Evolutionary conservation across 768 basidiomycete genomes (phyloP), one percentile per base, ranked within the genome.

Genomic region (Terana coerulea): DNA sequence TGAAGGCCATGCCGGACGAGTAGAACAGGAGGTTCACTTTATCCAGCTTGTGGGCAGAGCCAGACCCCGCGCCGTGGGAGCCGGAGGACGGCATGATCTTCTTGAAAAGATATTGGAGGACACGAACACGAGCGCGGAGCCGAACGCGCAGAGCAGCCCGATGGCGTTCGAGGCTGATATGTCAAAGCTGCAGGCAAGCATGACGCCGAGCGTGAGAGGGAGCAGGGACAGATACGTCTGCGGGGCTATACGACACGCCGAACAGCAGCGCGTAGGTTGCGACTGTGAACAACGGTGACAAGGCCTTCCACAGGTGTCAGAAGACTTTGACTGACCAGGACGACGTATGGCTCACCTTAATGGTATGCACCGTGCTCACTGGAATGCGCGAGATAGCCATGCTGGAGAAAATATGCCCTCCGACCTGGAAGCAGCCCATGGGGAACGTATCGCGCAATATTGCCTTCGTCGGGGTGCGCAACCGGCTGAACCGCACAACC

Each of bases 31-130:
- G 76, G 70, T 98, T 98, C 61, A 98, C 80, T 75, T 98, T 98
- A 78, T 99, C 97, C 29, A 99, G 79, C 69, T 92, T 93, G 65
- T 88, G 87, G 3, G 79, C 69, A 1, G 75, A 69, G 52, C 63
- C 63, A 30, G 54, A 58, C 28, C 72, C 70, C 19, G 73, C 71
- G 4, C 70, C 62, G 47, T 76, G 76, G 7, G 61, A 55, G 42
- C 79, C 75, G 39, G 64, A 60, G 21, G 73, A 67, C 2, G 97
- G 97, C 80, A 99, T 87, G 56, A 98, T 85, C 75, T 95, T 98
- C 72, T 99, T 99, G 80, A 95, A 98, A 95, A 97, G 61, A 99
- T 98, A 70, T 99, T 99, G 57, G 93, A 95, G 59, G 88, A 88
- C 56, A 99, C 97, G 66, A 99, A 98, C 58, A 99, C 85, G 52